A percentile compares a stretch with the other conserved stretches of the same genome.
Evolutionary conservation across 2,329 filamentous ascomycete species (phyloP).

Genomic region (Tolypocladium ovalisporum): DNA sequence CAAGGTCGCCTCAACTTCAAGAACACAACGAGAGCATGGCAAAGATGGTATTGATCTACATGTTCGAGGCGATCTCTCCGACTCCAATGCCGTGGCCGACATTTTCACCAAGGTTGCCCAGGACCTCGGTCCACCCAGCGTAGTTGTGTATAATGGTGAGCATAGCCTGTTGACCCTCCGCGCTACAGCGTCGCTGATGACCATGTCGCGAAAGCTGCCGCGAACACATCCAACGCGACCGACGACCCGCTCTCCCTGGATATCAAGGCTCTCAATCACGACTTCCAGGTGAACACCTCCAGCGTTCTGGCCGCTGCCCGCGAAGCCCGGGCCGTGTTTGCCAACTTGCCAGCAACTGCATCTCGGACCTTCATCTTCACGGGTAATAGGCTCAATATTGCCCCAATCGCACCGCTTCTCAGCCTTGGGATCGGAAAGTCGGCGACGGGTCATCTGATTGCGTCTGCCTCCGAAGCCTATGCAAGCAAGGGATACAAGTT

Average conservation of each 20-base stretch:
- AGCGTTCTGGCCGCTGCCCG: background rate
- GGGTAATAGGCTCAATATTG: background rate
- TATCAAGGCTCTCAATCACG: background rate
- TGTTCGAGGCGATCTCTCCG: background rate
- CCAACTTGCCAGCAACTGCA: background rate
- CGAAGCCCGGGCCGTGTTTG: background rate
- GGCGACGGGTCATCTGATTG: background rate
- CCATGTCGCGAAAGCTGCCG: background rate
- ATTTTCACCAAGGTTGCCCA: background rate
- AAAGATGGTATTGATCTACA: background rate
- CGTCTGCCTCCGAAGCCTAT: background rate
- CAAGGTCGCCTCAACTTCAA: background rate
- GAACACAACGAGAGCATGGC: background rate
- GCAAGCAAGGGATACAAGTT: background rate
- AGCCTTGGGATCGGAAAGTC: background rate
- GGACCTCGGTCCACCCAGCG: background rate
- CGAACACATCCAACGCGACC: background rate
- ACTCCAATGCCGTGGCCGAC: background rate
- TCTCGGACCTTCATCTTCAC: background rate
- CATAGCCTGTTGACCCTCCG: background rate
- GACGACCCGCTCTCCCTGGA: background rate
- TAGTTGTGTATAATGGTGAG: background rate
- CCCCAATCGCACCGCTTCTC: background rate
- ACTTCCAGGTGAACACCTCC: background rate
- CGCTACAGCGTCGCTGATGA: background rate